A percentile compares a stretch with the other conserved stretches of the same genome.
Evolutionary conservation across 495 filamentous ascomycete species (phyloP).

Genomic region (Cercophora newfieldiana): DNA sequence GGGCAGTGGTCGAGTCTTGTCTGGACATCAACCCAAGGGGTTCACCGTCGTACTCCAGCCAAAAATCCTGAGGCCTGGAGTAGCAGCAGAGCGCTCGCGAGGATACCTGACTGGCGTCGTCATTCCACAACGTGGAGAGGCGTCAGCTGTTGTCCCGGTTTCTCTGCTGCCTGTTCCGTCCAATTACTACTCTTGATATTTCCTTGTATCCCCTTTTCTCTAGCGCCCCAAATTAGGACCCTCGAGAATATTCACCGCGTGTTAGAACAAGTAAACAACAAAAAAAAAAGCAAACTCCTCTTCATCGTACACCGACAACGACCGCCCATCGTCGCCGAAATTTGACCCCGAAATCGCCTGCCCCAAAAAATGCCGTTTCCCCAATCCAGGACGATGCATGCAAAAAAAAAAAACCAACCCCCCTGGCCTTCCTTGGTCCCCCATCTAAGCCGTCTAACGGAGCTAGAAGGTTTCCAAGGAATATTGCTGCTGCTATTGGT

Average conservation of each 20-base stretch:
- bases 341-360: constrained; percentile 22
- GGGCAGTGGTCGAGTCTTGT: constrained; percentile 8
- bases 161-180: constrained; percentile 25
- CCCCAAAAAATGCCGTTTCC: constrained; percentile 30
- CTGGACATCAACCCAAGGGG: constrained; percentile 7
- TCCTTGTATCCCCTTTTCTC: constrained; percentile 2
- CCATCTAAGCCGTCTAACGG: constrained; percentile 35
- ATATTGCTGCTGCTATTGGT: constrained; percentile 22
- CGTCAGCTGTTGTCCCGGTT: constrained; percentile 23
- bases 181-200: constrained; percentile 27
- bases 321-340: constrained; percentile 17
- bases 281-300: constrained; percentile 18
- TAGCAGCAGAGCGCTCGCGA: constrained; percentile 1
- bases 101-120: constrained; percentile 13
- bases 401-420: constrained; percentile 27
- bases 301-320: constrained; percentile 32
- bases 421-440: constrained; percentile 29
- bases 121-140: constrained; percentile 13
- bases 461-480: constrained; percentile 33
- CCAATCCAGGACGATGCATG: constrained; percentile 39
- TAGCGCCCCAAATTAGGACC: constrained; percentile 16
- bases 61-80: not conserved
- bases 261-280: constrained; percentile 23
- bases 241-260: constrained; percentile 14
- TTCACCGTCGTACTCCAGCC: not conserved